Conservation (phyloP, 2,329 filamentous ascomycete genomes). For the Onygena corvina region DNA sequence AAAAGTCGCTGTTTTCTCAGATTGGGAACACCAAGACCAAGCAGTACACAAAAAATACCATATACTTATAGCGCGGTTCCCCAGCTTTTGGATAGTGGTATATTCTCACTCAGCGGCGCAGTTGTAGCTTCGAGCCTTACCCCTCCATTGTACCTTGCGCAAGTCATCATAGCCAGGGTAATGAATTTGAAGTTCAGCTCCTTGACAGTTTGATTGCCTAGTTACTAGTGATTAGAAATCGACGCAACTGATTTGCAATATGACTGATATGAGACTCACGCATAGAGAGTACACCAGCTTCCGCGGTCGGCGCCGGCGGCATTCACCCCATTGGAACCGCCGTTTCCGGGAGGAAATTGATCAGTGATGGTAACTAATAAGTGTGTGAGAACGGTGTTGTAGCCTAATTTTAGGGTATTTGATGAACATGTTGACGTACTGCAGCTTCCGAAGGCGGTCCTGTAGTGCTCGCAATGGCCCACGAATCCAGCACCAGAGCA, state of each 20-base stretch:
- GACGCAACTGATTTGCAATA: neutral
- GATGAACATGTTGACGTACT: neutral
- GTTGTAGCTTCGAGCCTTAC: conserved; percentile 6
- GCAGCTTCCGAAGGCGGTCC: conserved; percentile 4
- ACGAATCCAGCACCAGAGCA: conserved; percentile 4
- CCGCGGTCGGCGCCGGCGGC: conserved; percentile 1
- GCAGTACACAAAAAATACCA: too few relatives aligned
- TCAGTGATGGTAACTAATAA: conserved; percentile 3
- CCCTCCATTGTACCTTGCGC: conserved; percentile 3
- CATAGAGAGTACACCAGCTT: conserved; percentile 6
- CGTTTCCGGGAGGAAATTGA: conserved; percentile 1
- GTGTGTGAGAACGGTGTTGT: neutral
- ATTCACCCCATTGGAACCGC: conserved; percentile 1
- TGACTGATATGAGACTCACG: neutral
- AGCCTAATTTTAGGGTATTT: neutral
- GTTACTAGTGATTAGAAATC: neutral
- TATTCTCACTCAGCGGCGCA: conserved; percentile 5
- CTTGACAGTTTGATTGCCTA: conserved; percentile 4
- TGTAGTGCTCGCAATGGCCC: conserved; percentile 6
- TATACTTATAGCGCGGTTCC: too few relatives aligned
- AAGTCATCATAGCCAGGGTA: conserved; percentile 7
- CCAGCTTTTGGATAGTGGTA: too few relatives aligned
- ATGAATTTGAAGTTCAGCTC: conserved; percentile 7
- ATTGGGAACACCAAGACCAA: too few relatives aligned
- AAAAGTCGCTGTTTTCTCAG: too few relatives aligned